These are phyloP conservation scores for Parastagonospora avenae DNA, from an alignment of 2,329 filamentous ascomycete species.

Conservation along the genomic window DNA sequence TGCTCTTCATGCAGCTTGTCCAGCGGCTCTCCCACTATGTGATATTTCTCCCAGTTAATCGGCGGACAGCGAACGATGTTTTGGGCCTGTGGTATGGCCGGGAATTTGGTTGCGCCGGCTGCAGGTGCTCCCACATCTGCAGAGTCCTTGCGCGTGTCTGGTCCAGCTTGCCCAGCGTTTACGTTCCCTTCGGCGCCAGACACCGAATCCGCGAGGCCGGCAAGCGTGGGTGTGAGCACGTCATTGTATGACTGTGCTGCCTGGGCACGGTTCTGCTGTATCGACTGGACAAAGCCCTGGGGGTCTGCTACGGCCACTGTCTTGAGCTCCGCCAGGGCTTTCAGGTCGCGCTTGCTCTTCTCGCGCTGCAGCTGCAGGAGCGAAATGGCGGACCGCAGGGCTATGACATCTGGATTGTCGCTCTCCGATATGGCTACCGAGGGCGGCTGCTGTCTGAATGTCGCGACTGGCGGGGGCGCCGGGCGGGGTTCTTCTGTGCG, in stretches of 20 bases:
- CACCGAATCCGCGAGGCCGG: slow-evolving; percentile 39
- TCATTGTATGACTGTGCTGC: slow-evolving; percentile 34
- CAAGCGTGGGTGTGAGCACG: slow-evolving; percentile 46
- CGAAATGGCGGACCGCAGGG: slow-evolving; percentile 81
- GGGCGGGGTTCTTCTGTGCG: slow-evolving; percentile 31
- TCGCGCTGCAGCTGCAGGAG: slow-evolving; percentile 85
- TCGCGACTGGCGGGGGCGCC: slow-evolving; percentile 34
- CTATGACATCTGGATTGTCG: slow-evolving; percentile 83
- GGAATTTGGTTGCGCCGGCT: slow-evolving; percentile 54
- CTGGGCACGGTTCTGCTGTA: slow-evolving; percentile 63
- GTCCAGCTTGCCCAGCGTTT: slow-evolving; percentile 13
- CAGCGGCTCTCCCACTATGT: slow-evolving; percentile 81
- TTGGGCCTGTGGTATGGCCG: slow-evolving; percentile 74
- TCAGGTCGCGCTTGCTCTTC: slow-evolving; percentile 77
- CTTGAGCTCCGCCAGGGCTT: slow-evolving; percentile 71
- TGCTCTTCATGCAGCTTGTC: slow-evolving; percentile 87
- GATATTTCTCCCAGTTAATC: slow-evolving; percentile 95
- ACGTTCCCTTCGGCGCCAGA: slow-evolving; percentile 26
- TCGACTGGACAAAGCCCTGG: slow-evolving; percentile 70
- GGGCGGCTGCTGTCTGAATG: slow-evolving; percentile 50
- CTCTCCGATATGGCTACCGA: slow-evolving; percentile 54
- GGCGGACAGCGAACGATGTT: slow-evolving; percentile 84
- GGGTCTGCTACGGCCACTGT: slow-evolving; percentile 73
- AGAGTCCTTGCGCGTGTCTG: slow-evolving; percentile 37
- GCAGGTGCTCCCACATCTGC: slow-evolving; percentile 18